Base-by-base conservation (phyloP, 1,284 basidiomycete species). In the Cerrena zonata region DNA sequence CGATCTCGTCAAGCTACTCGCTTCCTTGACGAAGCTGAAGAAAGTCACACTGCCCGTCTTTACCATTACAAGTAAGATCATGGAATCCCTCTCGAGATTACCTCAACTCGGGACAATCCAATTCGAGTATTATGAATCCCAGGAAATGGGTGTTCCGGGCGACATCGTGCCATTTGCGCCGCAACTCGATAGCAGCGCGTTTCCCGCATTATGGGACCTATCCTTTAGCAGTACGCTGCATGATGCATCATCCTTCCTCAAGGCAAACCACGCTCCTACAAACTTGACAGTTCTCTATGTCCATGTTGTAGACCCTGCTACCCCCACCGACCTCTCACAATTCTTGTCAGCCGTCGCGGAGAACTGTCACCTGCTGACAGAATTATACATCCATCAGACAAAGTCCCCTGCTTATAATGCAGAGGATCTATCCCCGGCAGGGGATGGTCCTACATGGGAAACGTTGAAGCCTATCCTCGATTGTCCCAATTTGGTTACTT, bases 121-220 rank as follows among this genome's bases (percentile, higher is more conserved):
- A 50, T 84, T 80, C 53, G 74, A 76, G 48, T 75, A 75, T 55
- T 53, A 64, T 12, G 56, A 63, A 2, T 60, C 62, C 0, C 74
- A 78, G 53, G 78, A 75, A 3, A 58, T 53, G 25, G 78, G 77
- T 0, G 61, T 72, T 40, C 61, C 65, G 0, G 50, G 40, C 1
- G 81, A 84, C 51, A 65, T 78, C 1, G 46, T 59, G 2, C 56
- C 63, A 23, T 79, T 81, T 56, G 18, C 50, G 4, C 80, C 79
- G 1, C 58, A 54, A 2, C 63, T 82, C 12, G 42, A 61, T 21
- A 68, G 75, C 52, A 77, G 73, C 19, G 71, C 78, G 0, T 86
- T 85, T 60, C 79, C 78, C 0, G 63, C 69, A 0, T 67, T 86
- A 4, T 72, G 66, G 58, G 79, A 83, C 51, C 67, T 83, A 37